These are phyloP conservation scores for Leishmania aethiopica DNA, from an alignment of 208 protist genomes.

Conservation along the genomic window DNA sequence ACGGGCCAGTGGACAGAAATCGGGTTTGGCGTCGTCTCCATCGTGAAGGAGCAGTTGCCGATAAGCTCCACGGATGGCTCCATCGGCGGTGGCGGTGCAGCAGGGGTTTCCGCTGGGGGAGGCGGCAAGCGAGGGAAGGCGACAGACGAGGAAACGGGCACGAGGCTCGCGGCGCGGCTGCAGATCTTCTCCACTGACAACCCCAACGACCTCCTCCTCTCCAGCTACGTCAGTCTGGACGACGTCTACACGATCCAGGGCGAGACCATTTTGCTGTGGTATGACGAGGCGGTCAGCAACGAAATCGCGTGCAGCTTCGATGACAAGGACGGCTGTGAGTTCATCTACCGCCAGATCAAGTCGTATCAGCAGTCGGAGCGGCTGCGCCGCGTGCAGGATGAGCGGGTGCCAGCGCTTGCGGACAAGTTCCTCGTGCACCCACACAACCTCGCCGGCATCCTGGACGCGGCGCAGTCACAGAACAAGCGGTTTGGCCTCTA, in stretches of 20 bases:
- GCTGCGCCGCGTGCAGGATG: constrained; percentile 28
- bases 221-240: constrained; percentile 55
- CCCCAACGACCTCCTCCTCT: constrained; percentile 61
- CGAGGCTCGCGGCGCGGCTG: constrained; percentile 29
- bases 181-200: constrained; percentile 60
- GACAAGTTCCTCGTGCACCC: constrained; percentile 53
- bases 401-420: constrained; percentile 26
- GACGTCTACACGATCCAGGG: constrained; percentile 76
- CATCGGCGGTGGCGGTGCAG: not conserved
- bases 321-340: constrained; percentile 60
- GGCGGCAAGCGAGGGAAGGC: constrained; percentile 28
- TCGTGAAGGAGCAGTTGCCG: constrained; percentile 25
- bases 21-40: constrained; percentile 61
- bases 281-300: constrained; percentile 58
- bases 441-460: constrained; percentile 62
- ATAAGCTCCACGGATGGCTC: not conserved
- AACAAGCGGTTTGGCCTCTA: constrained; percentile 64
- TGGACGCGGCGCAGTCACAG: constrained; percentile 50
- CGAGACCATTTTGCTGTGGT: constrained; percentile 77
- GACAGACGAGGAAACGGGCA: constrained; percentile 15
- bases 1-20: constrained; percentile 65
- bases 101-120: not conserved
- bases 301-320: constrained; percentile 82
- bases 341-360: constrained; percentile 47
- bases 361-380: constrained; percentile 47